Percentiles rank a stretch among this genome's conserved stretches.
Conservation (phyloP, 192 early-diverging fungal genomes). For the Podila clonocystis region DNA sequence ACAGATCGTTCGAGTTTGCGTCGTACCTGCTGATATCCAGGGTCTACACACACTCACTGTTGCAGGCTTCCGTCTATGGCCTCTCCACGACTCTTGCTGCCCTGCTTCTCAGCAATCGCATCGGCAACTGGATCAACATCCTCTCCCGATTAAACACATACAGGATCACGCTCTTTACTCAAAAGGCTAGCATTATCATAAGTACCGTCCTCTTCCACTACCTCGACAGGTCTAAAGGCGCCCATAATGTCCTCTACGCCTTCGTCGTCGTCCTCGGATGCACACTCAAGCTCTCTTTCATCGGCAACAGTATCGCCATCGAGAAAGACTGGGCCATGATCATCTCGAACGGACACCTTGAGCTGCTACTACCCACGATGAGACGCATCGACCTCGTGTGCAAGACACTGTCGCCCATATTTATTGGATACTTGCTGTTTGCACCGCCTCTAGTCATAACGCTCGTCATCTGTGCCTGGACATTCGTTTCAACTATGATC, state of each 20-base stretch:
- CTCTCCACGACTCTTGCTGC: constrained; percentile 20
- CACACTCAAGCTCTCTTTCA: constrained; percentile 22
- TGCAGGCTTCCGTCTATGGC: constrained; percentile 38
- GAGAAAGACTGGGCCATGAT: constrained; percentile 46
- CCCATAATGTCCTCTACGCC: constrained; percentile 7
- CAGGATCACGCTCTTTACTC: constrained; percentile 9
- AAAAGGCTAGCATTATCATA: constrained; percentile 27
- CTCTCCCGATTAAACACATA: constrained; percentile 25
- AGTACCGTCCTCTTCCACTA: constrained; percentile 24
- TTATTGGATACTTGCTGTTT: constrained; percentile 18
- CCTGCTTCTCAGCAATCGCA: constrained; percentile 27
- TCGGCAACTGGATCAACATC: constrained; percentile 44
- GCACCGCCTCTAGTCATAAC: constrained; percentile 6
- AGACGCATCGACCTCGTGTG: constrained; percentile 46
- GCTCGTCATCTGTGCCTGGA: constrained; percentile 17
- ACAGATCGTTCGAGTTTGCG: constrained; percentile 44
- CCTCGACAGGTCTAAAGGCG: background rate
- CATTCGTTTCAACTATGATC: constrained; percentile 6
- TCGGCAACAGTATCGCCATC: constrained; percentile 41
- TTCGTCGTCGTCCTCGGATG: constrained; percentile 36
- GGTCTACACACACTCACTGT: constrained; percentile 18
- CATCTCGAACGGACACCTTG: constrained; percentile 28
- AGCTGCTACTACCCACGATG: constrained; percentile 26
- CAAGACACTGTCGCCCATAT: constrained; percentile 36
- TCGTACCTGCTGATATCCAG: constrained; percentile 25